Base-by-base conservation (phyloP, 2,329 filamentous ascomycete genomes). In the Aspergillus tanneri region DNA sequence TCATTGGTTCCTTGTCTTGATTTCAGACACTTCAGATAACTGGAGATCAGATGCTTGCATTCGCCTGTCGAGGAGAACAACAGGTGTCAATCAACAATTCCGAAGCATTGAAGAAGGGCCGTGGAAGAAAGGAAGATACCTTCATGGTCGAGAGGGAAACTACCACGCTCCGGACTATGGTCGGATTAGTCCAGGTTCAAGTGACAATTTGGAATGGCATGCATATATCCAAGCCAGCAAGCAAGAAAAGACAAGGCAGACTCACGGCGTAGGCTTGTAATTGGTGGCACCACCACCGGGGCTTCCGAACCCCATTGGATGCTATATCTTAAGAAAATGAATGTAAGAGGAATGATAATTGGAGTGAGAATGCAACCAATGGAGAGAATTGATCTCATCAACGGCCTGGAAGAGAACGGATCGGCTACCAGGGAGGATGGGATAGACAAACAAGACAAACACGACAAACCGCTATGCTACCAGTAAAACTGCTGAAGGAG, bases 131-230 rank as follows among this genome's bases (percentile, higher is more conserved):
- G 36, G 37, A 32, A 32, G 45, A 27, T 73, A 85, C 83, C 90
- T 69, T 96, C 90, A 63, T 96, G 91, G 70, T 97, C 92, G 47
- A 97, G 83, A n/a, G 92, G 92, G 65, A 97, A 97, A 62, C 89
- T 95, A 47, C 92, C 92, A 61, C 91, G 85, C 69, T 96, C 88
- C 4, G 92, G 92, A 48, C 89, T 93, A 48, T 2, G 24, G 21
- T 2, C 8, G 42, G 5, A 36, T 52, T 34, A 55, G 46, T 47
- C 34, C 48, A 34, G 19, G 2, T 46, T n/a, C n/a, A n/a, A n/a
- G n/a, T n/a, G n/a, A n/a, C n/a, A n/a, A n/a, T n/a, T n/a, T n/a
- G n/a, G n/a, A n/a, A n/a, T n/a, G 11, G 30, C 6, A 1, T 16
- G 18, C 11, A 34, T n/a, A 2, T n/a, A 34, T 34, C 3, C 30